Percentiles rank a stretch among this genome's conserved stretches.
Evolutionary conservation across 202 grass and related monocot species (phyloP).

Genomic region (Digitaria exilis): DNA sequence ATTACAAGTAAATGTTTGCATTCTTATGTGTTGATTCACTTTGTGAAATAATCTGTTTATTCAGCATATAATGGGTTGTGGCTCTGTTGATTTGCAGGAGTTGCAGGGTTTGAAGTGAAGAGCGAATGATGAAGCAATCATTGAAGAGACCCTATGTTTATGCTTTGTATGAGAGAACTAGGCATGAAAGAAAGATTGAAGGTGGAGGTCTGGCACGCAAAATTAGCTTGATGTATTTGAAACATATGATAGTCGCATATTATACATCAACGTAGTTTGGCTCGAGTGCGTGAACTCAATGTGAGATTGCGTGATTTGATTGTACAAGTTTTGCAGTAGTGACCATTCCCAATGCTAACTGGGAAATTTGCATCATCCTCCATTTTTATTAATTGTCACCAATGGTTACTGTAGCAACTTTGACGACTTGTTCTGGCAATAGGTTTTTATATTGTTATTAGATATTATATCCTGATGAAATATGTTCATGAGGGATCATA

Average conservation of each 20-base stretch:
- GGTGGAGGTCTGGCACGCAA: not conserved
- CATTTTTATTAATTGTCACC: too few relatives aligned
- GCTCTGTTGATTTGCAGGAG: constrained; percentile 41
- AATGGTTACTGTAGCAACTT: too few relatives aligned
- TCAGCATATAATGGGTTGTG: not conserved
- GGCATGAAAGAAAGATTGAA: not conserved
- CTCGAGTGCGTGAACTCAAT: not conserved
- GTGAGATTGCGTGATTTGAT: not conserved
- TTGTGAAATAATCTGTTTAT: not conserved
- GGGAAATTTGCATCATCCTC: not conserved
- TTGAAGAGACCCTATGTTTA: not conserved
- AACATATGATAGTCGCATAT: constrained; percentile 19
- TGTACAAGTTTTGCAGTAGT: constrained; percentile 18
- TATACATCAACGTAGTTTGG: constrained; percentile 22
- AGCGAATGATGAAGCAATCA: not conserved
- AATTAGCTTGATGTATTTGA: not conserved
- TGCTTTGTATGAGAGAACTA: not conserved
- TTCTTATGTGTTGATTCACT: not conserved
- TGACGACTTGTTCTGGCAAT: too few relatives aligned
- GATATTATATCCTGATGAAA: too few relatives aligned
- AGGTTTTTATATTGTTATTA: too few relatives aligned
- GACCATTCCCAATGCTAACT: not conserved
- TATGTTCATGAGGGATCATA: too few relatives aligned
- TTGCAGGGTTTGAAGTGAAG: not conserved
- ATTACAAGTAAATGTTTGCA: not conserved